Base-by-base conservation (phyloP, 176 grass and related monocot species). In the Calamus simplicifolius region DNA sequence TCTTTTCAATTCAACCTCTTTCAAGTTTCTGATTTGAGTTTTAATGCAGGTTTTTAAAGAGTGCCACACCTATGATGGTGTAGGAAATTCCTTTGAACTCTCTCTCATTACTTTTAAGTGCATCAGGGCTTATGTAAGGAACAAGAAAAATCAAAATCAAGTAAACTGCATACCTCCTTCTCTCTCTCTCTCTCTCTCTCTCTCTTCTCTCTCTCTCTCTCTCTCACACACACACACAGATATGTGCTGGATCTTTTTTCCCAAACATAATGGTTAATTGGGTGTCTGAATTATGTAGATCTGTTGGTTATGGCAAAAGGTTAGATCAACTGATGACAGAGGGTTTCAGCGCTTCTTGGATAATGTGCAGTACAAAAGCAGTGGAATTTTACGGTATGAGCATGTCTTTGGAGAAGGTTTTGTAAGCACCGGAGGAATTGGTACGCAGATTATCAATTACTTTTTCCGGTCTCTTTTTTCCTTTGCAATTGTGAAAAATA, bases 71-170 rank as follows among this genome's bases (percentile, higher is more conserved):
- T 82, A 78, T 68, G 76, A 85, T 70, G 59, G 83, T 56, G 62
- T 85, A 61, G 84, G 81, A 26, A 67, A 78, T 31, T 76, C 75
- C 16, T 98, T 73, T 67, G 93, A 92, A 81, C 79, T 98, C 19
- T 92, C 93, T 62, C 73, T 85, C 13, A 76, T 81, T 61, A 89
- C 93, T 48, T 83, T 75, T 57, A 98, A 98, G 70, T 98, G 93
- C 54, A 85, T 98, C 57, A 75, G 84, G 48, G 93, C 93, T 72
- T 98, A 98, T 73, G 93, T 98, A 4, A 89, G 75, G 63, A 92
- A 75, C 73, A 98, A 98, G 73, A 98, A 88, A 72, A 89, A 92
- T 71, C 92, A 97, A 82, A 97, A 97, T 56, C 93, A 98, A 88
- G 93, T 98, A 73, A 28, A 13, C 29, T 19, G 6, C 0, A 23